Conservation (phyloP, 805 yeast species). For the Kuraishia ogatae region DNA sequence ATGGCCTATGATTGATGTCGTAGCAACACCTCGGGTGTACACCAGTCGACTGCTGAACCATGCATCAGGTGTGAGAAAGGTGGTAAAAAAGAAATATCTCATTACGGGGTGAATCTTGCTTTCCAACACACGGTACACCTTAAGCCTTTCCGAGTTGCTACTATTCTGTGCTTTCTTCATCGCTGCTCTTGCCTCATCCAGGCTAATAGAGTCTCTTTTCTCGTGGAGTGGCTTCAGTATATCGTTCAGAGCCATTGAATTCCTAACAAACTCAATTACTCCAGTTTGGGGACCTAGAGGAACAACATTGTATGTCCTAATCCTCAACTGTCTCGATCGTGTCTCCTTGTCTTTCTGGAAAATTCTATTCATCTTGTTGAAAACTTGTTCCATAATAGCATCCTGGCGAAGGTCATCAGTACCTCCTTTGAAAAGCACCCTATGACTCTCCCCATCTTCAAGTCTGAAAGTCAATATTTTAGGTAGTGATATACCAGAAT, state of each 20-base stretch:
- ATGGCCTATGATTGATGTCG: slow-evolving; percentile 80
- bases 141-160: slow-evolving; percentile 32
- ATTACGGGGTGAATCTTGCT: slow-evolving; percentile 56
- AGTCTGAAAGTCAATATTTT: slow-evolving; percentile 55
- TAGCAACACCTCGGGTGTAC: slow-evolving; percentile 75
- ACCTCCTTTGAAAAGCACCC: slow-evolving; percentile 71
- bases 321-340: slow-evolving; percentile 43
- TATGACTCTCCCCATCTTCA: slow-evolving; percentile 50
- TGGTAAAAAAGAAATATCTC: slow-evolving; percentile 59
- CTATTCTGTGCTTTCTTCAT: slow-evolving; percentile 53
- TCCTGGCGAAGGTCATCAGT: slow-evolving; percentile 93
- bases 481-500: slow-evolving; percentile 83
- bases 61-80: slow-evolving; percentile 53
- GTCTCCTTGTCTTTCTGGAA: slow-evolving; percentile 49
- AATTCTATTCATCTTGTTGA: slow-evolving; percentile 71
- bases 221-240: slow-evolving; percentile 58
- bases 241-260: slow-evolving; percentile 66
- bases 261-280: slow-evolving; percentile 78
- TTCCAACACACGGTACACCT: slow-evolving; percentile 38
- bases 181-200: slow-evolving; percentile 49
- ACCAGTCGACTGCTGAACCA: slow-evolving; percentile 65
- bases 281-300: slow-evolving; percentile 89
- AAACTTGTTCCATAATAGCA: slow-evolving; percentile 96
- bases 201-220: slow-evolving; percentile 33
- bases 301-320: slow-evolving; percentile 82